A percentile compares a stretch with the other conserved stretches of the same genome.
Conservation (phyloP, 2,329 filamentous ascomycete species). For the Leptographium flavum region DNA sequence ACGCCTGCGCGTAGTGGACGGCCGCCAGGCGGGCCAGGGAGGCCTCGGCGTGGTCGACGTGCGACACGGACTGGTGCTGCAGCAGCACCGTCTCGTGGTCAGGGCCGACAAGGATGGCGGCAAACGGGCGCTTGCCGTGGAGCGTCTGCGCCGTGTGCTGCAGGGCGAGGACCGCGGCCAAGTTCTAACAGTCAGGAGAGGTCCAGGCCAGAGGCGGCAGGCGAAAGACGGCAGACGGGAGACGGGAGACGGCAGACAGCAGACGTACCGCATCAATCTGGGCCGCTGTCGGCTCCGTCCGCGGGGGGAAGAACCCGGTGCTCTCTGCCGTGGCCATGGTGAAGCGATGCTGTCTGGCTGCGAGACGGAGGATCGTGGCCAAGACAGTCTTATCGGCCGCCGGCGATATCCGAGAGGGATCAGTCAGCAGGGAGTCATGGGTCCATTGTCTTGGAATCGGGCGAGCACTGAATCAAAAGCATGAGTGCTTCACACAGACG, state of each 20-base stretch:
- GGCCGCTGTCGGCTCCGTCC: background rate
- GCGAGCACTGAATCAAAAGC: too few relatives aligned
- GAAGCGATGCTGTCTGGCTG: background rate
- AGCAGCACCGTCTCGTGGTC: conserved; percentile 33
- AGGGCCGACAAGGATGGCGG: conserved; percentile 29
- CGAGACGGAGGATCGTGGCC: too few relatives aligned
- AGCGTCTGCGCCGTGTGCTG: conserved; percentile 28
- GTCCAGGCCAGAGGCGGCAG: background rate
- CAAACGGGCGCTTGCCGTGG: conserved; percentile 30
- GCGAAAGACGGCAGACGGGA: background rate
- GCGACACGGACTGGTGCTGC: conserved; percentile 33
- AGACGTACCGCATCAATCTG: background rate
- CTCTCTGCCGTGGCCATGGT: background rate
- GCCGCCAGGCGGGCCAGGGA: conserved; percentile 33
- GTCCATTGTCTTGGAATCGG: too few relatives aligned
- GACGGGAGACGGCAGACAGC: background rate
- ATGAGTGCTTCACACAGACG: too few relatives aligned
- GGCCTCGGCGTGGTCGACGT: conserved; percentile 37
- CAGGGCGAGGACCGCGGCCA: background rate
- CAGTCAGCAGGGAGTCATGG: too few relatives aligned
- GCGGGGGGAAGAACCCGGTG: background rate
- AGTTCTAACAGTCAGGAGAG: background rate
- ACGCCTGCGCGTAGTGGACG: conserved; percentile 30
- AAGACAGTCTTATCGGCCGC: too few relatives aligned
- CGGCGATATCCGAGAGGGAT: too few relatives aligned